phyloP scores from a whole-genome alignment of 2,329 filamentous ascomycete genomes.

The Rhynchosporium secalis region DNA sequence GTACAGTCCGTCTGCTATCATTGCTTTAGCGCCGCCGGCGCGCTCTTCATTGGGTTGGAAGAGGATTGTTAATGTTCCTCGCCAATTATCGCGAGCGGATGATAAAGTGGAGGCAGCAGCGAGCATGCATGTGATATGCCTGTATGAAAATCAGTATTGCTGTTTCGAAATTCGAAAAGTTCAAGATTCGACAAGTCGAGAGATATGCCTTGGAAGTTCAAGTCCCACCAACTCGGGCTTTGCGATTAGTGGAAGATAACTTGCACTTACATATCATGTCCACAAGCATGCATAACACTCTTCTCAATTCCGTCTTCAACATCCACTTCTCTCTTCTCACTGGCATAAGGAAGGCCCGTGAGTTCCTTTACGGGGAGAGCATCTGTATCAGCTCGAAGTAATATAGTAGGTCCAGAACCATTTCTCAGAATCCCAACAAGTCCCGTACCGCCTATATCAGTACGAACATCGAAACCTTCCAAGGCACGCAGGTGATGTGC shows the following conservation, averaged over 20 bases:
- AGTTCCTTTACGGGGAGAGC: constrained; percentile 58
- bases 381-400: constrained; percentile 64
- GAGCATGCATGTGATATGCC: constrained; percentile 57
- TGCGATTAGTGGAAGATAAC: too few relatives aligned
- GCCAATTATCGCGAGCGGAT: constrained; percentile 49
- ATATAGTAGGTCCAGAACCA: constrained; percentile 53
- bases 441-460: constrained; percentile 59
- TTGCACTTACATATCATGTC: constrained; percentile 55
- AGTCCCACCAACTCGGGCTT: too few relatives aligned
- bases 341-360: constrained; percentile 57
- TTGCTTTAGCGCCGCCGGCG: constrained; percentile 57
- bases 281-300: constrained; percentile 68
- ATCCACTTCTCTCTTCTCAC: constrained; percentile 40
- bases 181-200: too few relatives aligned
- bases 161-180: too few relatives aligned
- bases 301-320: constrained; percentile 49
- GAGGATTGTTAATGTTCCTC: constrained; percentile 61
- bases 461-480: constrained; percentile 46
- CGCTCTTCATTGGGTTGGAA: constrained; percentile 69
- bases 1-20: constrained; percentile 62
- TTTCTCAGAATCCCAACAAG: constrained; percentile 57
- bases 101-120: constrained; percentile 54
- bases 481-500: constrained; percentile 43
- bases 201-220: too few relatives aligned
- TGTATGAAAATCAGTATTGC: too few relatives aligned